Evolutionary conservation across 306 rosid genomes (phyloP).

Genomic region (Cucurbita argyrosperma): DNA sequence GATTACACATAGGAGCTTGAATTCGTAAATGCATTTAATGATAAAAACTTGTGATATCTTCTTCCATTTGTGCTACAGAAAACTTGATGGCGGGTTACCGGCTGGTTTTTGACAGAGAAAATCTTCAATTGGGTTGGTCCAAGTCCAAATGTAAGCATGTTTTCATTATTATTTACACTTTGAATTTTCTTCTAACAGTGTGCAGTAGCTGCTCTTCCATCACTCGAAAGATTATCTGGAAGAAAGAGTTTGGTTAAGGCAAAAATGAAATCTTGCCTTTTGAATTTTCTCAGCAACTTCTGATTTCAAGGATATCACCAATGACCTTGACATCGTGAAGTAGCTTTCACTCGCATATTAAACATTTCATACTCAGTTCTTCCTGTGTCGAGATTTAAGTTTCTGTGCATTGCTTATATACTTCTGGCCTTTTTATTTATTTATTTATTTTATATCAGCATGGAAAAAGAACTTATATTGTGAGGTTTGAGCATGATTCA

Average conservation of each 20-base stretch:
- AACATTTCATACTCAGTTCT: too few relatives aligned
- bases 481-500: background rate
- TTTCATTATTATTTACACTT: background rate
- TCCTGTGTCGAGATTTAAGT: background rate
- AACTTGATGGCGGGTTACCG: slow-evolving; percentile 41
- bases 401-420: background rate
- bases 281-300: background rate
- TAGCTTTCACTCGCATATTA: too few relatives aligned
- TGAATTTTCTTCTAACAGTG: background rate
- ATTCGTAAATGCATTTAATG: background rate
- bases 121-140: slow-evolving; percentile 45
- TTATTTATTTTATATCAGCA: background rate
- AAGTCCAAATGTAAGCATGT: slow-evolving; percentile 41
- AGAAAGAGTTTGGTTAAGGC: background rate
- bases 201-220: background rate
- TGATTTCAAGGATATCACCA: background rate
- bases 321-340: too few relatives aligned
- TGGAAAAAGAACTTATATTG: background rate
- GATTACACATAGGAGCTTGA: background rate
- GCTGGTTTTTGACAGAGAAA: slow-evolving; percentile 49
- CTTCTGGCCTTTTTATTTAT: background rate
- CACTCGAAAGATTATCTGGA: background rate
- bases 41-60: background rate
- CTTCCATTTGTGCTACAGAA: slow-evolving; percentile 19
- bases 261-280: background rate